These are phyloP conservation scores for Plasmodium blacklocki DNA, from an alignment of 169 alveolate species.

Conservation along the genomic window DNA sequence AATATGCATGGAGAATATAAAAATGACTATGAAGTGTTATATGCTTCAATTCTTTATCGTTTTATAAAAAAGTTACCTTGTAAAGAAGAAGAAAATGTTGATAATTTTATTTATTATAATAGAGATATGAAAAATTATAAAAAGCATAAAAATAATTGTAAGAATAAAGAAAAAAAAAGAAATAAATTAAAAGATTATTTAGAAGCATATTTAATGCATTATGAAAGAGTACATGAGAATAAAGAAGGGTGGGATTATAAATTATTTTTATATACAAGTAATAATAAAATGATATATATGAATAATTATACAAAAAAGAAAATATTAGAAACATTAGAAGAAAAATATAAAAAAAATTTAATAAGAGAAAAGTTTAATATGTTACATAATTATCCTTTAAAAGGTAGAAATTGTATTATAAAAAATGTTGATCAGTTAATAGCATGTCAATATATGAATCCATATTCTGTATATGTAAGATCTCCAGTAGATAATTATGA, in stretches of 20 bases:
- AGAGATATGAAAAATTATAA: slow-evolving; percentile 4
- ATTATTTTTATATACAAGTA: slow-evolving; percentile 29
- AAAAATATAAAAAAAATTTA: slow-evolving; percentile 42
- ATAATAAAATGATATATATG: slow-evolving; percentile 51
- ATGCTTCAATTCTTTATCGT: slow-evolving; percentile 23
- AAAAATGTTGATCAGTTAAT: slow-evolving; percentile 39
- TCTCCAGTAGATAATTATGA: slow-evolving; percentile 60
- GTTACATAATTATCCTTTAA: slow-evolving; percentile 36
- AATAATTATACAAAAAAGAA: slow-evolving; percentile 18
- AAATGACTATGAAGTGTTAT: not conserved
- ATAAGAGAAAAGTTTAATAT: slow-evolving; percentile 54
- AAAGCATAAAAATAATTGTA: not conserved
- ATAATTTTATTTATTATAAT: slow-evolving; percentile 43
- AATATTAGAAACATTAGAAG: slow-evolving; percentile 32
- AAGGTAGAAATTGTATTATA: slow-evolving; percentile 72
- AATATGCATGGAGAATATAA: not conserved
- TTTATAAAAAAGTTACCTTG: slow-evolving; percentile 51
- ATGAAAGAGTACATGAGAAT: slow-evolving; percentile 23
- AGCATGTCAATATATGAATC: slow-evolving; percentile 36
- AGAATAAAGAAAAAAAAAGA: not conserved
- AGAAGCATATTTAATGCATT: slow-evolving; percentile 29
- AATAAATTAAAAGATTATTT: not conserved
- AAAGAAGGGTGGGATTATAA: slow-evolving; percentile 28
- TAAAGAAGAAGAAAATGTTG: slow-evolving; percentile 66
- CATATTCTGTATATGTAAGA: slow-evolving; percentile 46